Conservation (phyloP, 495 filamentous ascomycete genomes). For the Letharia lupina region DNA sequence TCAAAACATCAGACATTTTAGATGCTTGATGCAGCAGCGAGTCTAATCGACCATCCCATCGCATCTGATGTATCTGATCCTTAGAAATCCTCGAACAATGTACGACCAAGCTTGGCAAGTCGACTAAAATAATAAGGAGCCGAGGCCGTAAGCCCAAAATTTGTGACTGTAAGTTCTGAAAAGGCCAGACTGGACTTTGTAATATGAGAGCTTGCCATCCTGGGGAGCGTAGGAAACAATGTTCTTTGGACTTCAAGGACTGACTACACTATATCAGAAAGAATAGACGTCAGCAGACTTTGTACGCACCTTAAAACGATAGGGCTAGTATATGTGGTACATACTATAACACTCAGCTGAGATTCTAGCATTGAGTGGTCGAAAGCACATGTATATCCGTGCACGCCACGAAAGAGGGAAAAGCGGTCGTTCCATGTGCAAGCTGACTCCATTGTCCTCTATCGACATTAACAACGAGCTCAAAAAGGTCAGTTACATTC, state of each 20-base stretch:
- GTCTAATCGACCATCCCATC: neutral
- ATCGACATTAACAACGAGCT: conserved; percentile 5
- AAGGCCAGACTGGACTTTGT: conserved; percentile 6
- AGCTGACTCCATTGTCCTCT: conserved; percentile 7
- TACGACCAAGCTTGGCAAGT: conserved; percentile 2
- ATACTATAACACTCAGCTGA: conserved; percentile 3
- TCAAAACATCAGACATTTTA: neutral
- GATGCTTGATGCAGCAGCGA: conserved; percentile 1
- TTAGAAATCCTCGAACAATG: neutral
- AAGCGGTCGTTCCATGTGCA: neutral
- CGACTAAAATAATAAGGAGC: neutral
- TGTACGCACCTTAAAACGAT: too few relatives aligned
- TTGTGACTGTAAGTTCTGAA: conserved; percentile 3
- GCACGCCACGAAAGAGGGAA: conserved; percentile 6
- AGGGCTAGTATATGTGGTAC: neutral
- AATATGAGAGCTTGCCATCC: conserved; percentile 1
- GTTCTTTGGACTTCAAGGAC: conserved; percentile 5
- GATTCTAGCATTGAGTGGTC: conserved; percentile 7
- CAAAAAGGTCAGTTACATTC: neutral
- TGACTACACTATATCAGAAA: conserved; percentile 5
- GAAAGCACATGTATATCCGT: conserved; percentile 2
- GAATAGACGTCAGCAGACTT: neutral
- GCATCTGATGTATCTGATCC: neutral
- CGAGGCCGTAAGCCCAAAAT: conserved; percentile 3
- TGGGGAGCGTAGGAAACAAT: conserved; percentile 9